Base-by-base conservation (phyloP, 176 grass and related monocot species). In the Saccharum spontaneum region DNA sequence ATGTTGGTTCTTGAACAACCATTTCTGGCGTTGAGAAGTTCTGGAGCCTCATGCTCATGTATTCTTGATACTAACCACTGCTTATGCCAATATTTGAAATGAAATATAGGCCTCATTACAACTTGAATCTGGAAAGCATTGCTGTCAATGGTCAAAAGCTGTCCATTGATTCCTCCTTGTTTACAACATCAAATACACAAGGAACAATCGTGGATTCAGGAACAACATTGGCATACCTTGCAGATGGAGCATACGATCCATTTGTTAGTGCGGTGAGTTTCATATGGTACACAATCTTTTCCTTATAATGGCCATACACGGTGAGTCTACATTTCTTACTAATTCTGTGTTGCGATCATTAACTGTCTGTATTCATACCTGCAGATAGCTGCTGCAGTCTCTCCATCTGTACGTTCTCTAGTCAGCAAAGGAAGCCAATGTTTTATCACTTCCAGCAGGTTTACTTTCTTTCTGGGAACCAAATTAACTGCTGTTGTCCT, bases 141-240 rank as follows among this genome's bases (percentile, higher is more conserved):
- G 86, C 84, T 87, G 91, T 99, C 75, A 96, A 94, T 87, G 97
- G 97, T 48, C 90, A 94, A 86, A 94, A 89, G 46, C 33, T 99
- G 22, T 14, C 89, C 41, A 91, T 99, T 67, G 93, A 94, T 86
- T 79, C 88, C 64, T 99, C 91, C 50, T 79, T 94, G 63, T 99
- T 99, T 86, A 71, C 87, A 79, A 99, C 97, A 83, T 92, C 97
- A 79, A 94, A 76, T 46, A 89, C 97, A 84, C 97, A 96, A 89
- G 97, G 97, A 86, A 99, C 97, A 41, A 94, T 99, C 73, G 85
- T 99, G 26, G 97, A 99, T 82, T 99, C 97, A 28, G 97, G 97
- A 62, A 99, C 97, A 62, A 99, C 97, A 76, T 82, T 99, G 74
- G 93, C 90, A 54, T 99, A 99, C 45, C 93, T 99, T 77, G 97